Base-by-base conservation (phyloP, 495 filamentous ascomycete species). In the Glonium stellatum region DNA sequence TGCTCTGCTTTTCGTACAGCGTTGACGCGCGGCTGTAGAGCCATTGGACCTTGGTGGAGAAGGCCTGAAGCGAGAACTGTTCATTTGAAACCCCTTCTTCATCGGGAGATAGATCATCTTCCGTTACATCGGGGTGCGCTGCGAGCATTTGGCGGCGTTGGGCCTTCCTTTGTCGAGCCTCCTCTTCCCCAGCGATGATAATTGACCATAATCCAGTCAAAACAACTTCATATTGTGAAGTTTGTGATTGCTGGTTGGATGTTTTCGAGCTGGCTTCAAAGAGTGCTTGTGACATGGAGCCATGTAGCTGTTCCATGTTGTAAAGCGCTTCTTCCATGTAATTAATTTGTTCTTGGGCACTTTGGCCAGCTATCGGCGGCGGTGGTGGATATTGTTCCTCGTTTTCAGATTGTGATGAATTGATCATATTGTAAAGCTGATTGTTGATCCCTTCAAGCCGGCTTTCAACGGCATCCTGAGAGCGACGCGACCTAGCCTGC, bases 1-100 rank as follows among this genome's bases (percentile, higher is more conserved):
- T 91, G 51, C 80, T 80, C 71, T 95, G 91, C 63, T 96, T 89
- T 61, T 96, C 89, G 39, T 87, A 80, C 22, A 95, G 73, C n/a
- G 60, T 73, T 8, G 80, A 80, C 13, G 81, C 79, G 56, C 81
- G 82, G 25, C 73, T 77, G 64, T 87, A 88, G 6, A 97, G 75
- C 66, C 82, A 82, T 67, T 89, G 87, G 1, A 98, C 81, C 70
- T 87, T 95, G 15, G 82, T 71, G 10, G 84, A 86, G 73, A 92
- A 90, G 1, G 77, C 80, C 37, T 76, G 74, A 5, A 89, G 72
- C 1, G 86, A 87, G 71, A 88, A 92, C 8, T 76, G 64, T 54
- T 88, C 80, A 57, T 76, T 76, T 10, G 72, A 60, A 56, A 80
- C 72, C 54, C 65, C 66, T 18, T 69, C 65, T 58, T 71, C 70